Conservation (phyloP, 352 stramenopile species). For the Phytophthora colocasiae region DNA sequence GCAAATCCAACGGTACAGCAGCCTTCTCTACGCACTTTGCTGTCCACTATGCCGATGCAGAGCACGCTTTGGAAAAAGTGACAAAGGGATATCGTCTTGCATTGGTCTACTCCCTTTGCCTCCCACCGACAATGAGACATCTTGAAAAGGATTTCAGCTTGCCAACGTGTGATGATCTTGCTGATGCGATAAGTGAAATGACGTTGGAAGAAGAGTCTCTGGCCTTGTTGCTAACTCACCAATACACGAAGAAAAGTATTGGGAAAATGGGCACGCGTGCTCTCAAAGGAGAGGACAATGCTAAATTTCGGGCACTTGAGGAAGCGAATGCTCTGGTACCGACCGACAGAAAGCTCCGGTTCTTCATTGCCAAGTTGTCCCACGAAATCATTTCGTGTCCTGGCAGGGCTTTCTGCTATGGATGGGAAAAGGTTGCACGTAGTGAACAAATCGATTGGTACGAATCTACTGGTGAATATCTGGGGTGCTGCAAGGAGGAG, state of each 20-base stretch:
- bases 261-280: constrained; percentile 9
- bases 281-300: constrained; percentile 22
- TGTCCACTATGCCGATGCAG: constrained; percentile 31
- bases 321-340: constrained; percentile 8
- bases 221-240: constrained; percentile 18
- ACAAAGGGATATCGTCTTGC: constrained; percentile 20
- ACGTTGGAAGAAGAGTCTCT: background rate
- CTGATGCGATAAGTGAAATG: constrained; percentile 6
- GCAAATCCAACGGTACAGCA: constrained; percentile 13
- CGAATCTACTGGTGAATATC: background rate
- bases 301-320: constrained; percentile 4
- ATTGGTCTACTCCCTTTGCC: constrained; percentile 32
- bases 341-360: constrained; percentile 1
- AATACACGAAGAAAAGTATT: constrained; percentile 25
- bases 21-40: constrained; percentile 22
- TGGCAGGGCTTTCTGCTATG: no score
- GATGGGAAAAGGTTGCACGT: constrained; percentile 9
- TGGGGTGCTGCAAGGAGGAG: constrained; percentile 3
- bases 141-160: background rate
- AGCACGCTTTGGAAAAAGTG: constrained; percentile 22
- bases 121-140: constrained; percentile 6
- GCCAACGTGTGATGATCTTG: constrained; percentile 3
- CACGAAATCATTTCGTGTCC: constrained; percentile 7
- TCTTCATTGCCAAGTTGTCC: constrained; percentile 22
- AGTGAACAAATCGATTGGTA: constrained; percentile 20